Conservation (phyloP, 257 asterid species). For the Nemophila menziesii region DNA sequence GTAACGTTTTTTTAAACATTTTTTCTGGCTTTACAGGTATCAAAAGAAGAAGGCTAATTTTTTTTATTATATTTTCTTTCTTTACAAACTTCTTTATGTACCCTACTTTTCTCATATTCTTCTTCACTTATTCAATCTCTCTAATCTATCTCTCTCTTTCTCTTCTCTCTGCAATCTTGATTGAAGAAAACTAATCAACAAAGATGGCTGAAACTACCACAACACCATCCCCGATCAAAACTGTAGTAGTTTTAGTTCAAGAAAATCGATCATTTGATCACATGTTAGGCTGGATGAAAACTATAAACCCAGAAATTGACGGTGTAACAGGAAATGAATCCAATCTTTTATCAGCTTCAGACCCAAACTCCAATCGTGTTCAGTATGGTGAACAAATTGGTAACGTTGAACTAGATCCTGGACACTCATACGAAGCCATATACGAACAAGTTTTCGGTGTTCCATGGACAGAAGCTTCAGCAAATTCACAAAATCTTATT, state of each 20-base stretch:
- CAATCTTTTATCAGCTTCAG: slow-evolving; percentile 28
- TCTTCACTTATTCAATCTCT: not conserved
- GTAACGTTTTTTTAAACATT: too few species aligned
- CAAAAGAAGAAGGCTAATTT: too few species aligned
- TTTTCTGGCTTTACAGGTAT: too few species aligned
- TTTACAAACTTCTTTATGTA: too few species aligned
- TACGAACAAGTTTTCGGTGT: slow-evolving; percentile 50
- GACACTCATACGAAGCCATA: slow-evolving; percentile 55
- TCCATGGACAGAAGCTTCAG: slow-evolving; percentile 21
- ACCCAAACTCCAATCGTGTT: slow-evolving; percentile 17
- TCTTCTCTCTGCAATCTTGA: not conserved
- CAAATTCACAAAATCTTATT: slow-evolving; percentile 7
- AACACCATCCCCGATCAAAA: slow-evolving; percentile 40
- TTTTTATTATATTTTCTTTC: too few species aligned
- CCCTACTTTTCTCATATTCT: too few species aligned
- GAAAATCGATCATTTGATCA: slow-evolving; percentile 73
- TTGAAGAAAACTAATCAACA: not conserved
- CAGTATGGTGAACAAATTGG: slow-evolving; percentile 16
- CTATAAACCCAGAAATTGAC: slow-evolving; percentile 44
- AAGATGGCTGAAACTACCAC: slow-evolving; percentile 5
- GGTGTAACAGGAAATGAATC: slow-evolving; percentile 57
- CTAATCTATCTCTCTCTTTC: not conserved
- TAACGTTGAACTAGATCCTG: slow-evolving; percentile 51
- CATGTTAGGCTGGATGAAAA: slow-evolving; percentile 68
- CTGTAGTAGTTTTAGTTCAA: slow-evolving; percentile 54